phyloP scores from a whole-genome alignment of 2,329 filamentous ascomycete species.

The Incumbomyces delicatus region DNA sequence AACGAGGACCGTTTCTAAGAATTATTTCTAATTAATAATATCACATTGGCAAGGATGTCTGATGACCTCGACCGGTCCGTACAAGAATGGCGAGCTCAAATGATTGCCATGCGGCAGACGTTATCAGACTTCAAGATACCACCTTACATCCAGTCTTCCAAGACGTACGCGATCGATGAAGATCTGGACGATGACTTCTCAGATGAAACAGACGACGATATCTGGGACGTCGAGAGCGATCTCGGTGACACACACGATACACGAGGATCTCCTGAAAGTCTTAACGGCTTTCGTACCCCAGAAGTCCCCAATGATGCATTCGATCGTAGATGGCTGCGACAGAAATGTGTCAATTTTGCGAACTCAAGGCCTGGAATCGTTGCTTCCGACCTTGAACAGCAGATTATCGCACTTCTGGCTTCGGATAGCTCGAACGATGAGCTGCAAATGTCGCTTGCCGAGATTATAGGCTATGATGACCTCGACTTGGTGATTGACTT shows the following conservation, averaged over 20 bases:
- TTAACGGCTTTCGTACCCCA: conserved; percentile 31
- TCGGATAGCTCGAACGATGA: conserved; percentile 69
- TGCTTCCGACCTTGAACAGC: conserved; percentile 60
- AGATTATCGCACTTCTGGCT: conserved; percentile 64
- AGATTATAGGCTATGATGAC: conserved; percentile 86
- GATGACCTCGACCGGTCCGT: conserved; percentile 28
- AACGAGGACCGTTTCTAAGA: no score
- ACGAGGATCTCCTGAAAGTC: conserved; percentile 56
- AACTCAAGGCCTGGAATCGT: conserved; percentile 56
- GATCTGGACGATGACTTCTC: conserved; percentile 50
- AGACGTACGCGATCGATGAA: conserved; percentile 45
- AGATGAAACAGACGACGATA: conserved; percentile 62
- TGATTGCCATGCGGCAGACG: conserved; percentile 75
- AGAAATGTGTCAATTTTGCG: conserved; percentile 59
- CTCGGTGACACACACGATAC: conserved; percentile 32
- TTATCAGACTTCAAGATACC: conserved; percentile 61
- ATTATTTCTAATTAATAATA: no score
- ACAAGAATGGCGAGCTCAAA: conserved; percentile 72
- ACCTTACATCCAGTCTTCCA: conserved; percentile 34
- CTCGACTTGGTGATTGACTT: conserved; percentile 87
- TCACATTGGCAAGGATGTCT: conserved; percentile 8
- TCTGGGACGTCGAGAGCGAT: conserved; percentile 72
- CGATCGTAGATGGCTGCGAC: conserved; percentile 59
- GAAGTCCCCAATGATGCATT: conserved; percentile 32
- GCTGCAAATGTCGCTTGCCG: conserved; percentile 79